Base-by-base conservation (phyloP, 2,329 filamentous ascomycete species). In the Fusarium nanum region DNA sequence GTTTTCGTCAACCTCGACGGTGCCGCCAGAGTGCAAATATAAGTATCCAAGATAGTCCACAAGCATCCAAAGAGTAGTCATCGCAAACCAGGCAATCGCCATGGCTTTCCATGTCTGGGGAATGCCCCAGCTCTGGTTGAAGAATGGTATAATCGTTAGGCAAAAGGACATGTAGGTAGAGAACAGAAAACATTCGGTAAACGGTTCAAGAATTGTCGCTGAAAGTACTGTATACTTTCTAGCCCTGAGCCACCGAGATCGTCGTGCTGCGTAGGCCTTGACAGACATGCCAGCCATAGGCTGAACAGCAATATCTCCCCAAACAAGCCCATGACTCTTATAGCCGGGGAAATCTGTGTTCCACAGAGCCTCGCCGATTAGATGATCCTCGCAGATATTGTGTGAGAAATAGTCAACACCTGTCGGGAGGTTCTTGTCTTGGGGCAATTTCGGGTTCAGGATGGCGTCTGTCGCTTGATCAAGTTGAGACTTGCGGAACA, bases 311-410 rank as follows among this genome's bases (percentile, higher is more conserved):
- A 97, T 83, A 76, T 98, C 94, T 7, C 94, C 93, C 76, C 91
- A 92, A 2, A 94, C 89, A 60, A 98, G 85, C 7, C 89, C 92
- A 78, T 99, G 96, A 75, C 97, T 97, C 42, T 87, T 86, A 81
- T 88, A 91, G 3, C 87, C 86, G 0, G 87, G 86, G 7, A 92
- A 80, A 4, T 81, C 76, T n/a, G 88, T 86, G 58, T 90, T 89
- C 94, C 94, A 99, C 7, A 99, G 86, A 2, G 96, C 82, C 72
- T 99, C 96, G 14, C 95, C 95, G 57, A 99, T 97, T 25, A 98
- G 84, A 76, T 99, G 96, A 77, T 99, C 96, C 79, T 99, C 97
- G 82, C 96, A 99, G 76, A 99, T 98, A 77, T 97, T 97, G 70
- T 93, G 87, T 5, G 93, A 97, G 81, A 99, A 99, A 81, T 91